These are phyloP conservation scores for Neurospora sp. DNA, from an alignment of 2,329 filamentous ascomycete genomes.

Conservation along the genomic window DNA sequence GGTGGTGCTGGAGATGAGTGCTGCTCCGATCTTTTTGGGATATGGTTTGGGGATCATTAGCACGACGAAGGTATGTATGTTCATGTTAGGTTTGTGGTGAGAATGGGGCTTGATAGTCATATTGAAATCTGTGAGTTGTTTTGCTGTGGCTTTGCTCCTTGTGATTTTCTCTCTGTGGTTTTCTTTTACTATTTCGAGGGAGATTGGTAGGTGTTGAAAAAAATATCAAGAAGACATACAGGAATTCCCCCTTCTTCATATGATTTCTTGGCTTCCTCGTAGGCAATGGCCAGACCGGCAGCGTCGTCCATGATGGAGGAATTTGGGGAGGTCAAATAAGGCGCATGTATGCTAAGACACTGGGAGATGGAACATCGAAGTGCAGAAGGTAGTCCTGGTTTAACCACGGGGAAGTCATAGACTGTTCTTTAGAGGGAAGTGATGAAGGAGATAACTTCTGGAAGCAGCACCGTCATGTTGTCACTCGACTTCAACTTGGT, in stretches of 20 bases:
- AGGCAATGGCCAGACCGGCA: slow-evolving; percentile 32
- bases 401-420: too few relatives aligned
- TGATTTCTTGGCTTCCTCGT: slow-evolving; percentile 35
- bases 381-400: slow-evolving; percentile 3
- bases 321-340: not conserved
- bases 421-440: slow-evolving; percentile 12
- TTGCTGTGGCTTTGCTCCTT: not conserved
- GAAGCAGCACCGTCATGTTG: not conserved
- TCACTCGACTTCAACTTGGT: slow-evolving; percentile 12
- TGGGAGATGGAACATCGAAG: not conserved
- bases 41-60: not conserved
- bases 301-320: slow-evolving; percentile 28
- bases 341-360: not conserved
- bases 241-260: slow-evolving; percentile 39
- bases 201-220: not conserved
- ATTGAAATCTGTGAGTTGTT: not conserved
- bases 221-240: slow-evolving; percentile 21
- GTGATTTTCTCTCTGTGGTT: not conserved
- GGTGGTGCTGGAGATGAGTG: slow-evolving; percentile 51
- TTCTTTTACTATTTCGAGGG: not conserved
- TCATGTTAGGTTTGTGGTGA: not conserved
- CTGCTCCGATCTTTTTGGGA: slow-evolving; percentile 34
- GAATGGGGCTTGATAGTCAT: not conserved
- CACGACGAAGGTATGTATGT: not conserved
- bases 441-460: not conserved